Conservation (phyloP, 495 filamentous ascomycete genomes). For the Hamigera avellanea region DNA sequence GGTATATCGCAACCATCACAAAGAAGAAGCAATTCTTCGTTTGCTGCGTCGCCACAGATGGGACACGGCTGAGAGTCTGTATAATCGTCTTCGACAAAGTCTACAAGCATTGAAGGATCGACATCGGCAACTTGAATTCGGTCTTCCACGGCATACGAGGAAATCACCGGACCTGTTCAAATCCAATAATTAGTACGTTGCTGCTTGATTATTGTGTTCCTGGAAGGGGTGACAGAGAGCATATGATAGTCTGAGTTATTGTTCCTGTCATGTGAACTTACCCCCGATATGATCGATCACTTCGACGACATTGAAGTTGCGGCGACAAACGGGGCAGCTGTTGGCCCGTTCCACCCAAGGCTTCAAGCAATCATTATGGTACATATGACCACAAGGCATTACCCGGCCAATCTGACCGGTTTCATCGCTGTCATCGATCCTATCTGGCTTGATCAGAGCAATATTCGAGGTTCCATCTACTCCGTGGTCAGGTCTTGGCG, state of each 20-base stretch:
- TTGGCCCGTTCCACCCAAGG: conserved; percentile 95
- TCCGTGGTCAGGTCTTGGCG: conserved; percentile 34
- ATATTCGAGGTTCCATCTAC: conserved; percentile 20
- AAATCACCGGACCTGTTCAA: conserved; percentile 52
- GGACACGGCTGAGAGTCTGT: conserved; percentile 56
- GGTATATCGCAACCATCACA: conserved; percentile 80
- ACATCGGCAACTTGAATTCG: conserved; percentile 83
- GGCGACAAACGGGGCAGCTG: conserved; percentile 93
- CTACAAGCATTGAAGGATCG: conserved; percentile 67
- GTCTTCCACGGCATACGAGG: conserved; percentile 77
- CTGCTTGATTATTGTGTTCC: neutral
- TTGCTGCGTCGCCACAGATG: conserved; percentile 63
- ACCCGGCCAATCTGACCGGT: conserved; percentile 49
- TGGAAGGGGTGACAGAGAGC: neutral
- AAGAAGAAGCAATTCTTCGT: conserved; percentile 68
- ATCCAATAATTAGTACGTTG: neutral
- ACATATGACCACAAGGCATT: conserved; percentile 70
- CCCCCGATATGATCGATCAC: conserved; percentile 67
- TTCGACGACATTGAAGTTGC: conserved; percentile 79
- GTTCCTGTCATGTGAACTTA: conserved; percentile 29
- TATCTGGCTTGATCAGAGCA: conserved; percentile 24
- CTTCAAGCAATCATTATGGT: conserved; percentile 84
- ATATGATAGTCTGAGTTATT: neutral
- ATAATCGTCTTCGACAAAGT: conserved; percentile 58
- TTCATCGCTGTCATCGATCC: conserved; percentile 21